Conservation (phyloP, 2,329 filamentous ascomycete species). For the Nigrograna mackinnonii region DNA sequence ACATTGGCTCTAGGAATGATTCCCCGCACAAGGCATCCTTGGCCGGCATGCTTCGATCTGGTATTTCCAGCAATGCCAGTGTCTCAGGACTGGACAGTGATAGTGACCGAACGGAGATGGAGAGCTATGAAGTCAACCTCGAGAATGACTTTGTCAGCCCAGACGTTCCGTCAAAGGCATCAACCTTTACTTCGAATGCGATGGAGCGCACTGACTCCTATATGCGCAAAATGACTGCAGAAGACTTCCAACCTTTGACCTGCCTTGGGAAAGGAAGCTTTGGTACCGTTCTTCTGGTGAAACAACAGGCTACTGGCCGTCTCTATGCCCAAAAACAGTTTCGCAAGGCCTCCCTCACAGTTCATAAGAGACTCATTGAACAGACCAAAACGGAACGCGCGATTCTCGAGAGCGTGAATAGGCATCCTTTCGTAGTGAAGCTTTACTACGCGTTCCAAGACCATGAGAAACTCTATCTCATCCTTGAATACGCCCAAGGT, state of each 20-base stretch:
- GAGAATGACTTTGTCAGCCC: constrained; percentile 82
- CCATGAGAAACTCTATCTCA: constrained; percentile 94
- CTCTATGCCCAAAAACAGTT: constrained; percentile 98
- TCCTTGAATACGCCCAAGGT: constrained; percentile 95
- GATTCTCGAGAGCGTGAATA: constrained; percentile 93
- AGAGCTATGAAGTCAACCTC: constrained; percentile 83
- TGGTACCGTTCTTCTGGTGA: constrained; percentile 91
- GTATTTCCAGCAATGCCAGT: constrained; percentile 60
- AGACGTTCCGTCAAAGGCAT: constrained; percentile 48
- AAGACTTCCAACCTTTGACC: constrained; percentile 86
- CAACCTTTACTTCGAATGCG: constrained; percentile 45
- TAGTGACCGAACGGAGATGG: constrained; percentile 71
- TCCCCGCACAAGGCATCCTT: constrained; percentile 54
- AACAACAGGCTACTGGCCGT: constrained; percentile 82
- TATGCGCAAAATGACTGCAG: constrained; percentile 83
- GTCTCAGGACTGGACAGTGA: constrained; percentile 63
- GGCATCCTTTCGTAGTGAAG: constrained; percentile 97
- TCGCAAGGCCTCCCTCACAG: constrained; percentile 91
- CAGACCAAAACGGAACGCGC: constrained; percentile 96
- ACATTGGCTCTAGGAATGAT: constrained; percentile 63
- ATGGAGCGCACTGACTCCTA: constrained; percentile 57
- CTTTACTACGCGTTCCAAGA: constrained; percentile 98
- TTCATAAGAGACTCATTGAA: constrained; percentile 94
- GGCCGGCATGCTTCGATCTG: constrained; percentile 32
- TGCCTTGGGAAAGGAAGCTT: constrained; percentile 97